Conservation (phyloP, 768 basidiomycete genomes). For the Galerina marginata region DNA sequence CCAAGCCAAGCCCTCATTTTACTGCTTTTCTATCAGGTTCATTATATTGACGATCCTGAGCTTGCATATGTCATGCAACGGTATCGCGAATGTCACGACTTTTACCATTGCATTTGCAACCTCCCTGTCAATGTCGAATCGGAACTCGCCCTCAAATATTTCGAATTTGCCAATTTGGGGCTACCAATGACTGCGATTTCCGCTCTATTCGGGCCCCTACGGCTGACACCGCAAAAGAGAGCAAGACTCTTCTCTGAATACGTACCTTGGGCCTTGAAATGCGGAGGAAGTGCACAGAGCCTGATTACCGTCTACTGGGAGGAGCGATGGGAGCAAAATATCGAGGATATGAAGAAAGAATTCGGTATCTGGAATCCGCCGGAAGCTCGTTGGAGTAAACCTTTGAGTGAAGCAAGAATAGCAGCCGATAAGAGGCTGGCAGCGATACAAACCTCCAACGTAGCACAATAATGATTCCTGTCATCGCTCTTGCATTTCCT, state of each 20-base stretch:
- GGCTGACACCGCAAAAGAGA: constrained; percentile 63
- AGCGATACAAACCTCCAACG: background rate
- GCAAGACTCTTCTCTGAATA: constrained; percentile 75
- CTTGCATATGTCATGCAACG: constrained; percentile 98
- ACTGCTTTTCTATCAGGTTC: constrained; percentile 62
- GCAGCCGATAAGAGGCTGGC: constrained; percentile 43
- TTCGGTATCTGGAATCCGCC: constrained; percentile 88
- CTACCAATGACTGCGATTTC: constrained; percentile 88
- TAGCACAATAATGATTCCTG: background rate
- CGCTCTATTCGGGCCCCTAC: constrained; percentile 77
- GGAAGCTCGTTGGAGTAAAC: constrained; percentile 68
- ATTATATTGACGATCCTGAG: constrained; percentile 93
- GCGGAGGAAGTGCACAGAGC: constrained; percentile 74
- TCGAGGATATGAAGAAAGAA: constrained; percentile 84
- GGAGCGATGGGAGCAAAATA: constrained; percentile 84
- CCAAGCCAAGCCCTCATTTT: constrained; percentile 10
- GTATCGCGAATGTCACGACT: constrained; percentile 97
- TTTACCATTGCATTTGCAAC: constrained; percentile 91
- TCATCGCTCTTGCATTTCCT: background rate
- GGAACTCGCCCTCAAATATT: constrained; percentile 93
- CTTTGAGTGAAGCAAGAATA: constrained; percentile 64
- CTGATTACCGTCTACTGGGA: constrained; percentile 97
- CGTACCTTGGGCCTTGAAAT: constrained; percentile 90
- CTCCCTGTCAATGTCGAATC: constrained; percentile 90
- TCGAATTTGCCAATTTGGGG: constrained; percentile 92